A percentile compares a stretch with the other conserved stretches of the same genome.
phyloP scores from a whole-genome alignment of 345 rosid species.

The Lagerstroemia speciosa region DNA sequence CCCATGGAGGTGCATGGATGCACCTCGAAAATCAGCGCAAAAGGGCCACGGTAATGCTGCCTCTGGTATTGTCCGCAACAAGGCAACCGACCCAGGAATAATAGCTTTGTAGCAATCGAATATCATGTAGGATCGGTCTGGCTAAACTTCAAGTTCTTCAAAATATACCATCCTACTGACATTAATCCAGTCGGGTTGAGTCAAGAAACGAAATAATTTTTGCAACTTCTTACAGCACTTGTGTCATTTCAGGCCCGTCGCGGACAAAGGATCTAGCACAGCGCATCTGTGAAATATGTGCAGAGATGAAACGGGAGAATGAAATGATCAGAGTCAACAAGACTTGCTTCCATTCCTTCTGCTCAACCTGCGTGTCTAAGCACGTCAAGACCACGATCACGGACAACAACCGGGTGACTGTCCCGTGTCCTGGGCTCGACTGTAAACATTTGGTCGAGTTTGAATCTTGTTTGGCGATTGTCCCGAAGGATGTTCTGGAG shows the following conservation, averaged over 20 bases:
- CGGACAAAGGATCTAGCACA: neutral
- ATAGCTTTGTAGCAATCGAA: no score
- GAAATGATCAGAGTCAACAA: conserved; percentile 21
- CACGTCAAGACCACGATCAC: conserved; percentile 2
- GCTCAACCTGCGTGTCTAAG: conserved; percentile 25
- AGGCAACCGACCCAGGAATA: no score
- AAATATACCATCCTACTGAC: neutral
- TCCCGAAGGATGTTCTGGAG: conserved; percentile 32
- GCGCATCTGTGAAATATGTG: conserved; percentile 39
- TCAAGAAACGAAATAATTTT: no score
- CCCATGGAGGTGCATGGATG: no score
- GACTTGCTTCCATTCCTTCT: conserved; percentile 45
- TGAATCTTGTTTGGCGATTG: conserved; percentile 21
- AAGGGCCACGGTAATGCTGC: no score
- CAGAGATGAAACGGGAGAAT: conserved; percentile 18
- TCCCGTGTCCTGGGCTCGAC: conserved; percentile 23
- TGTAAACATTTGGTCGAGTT: conserved; percentile 30
- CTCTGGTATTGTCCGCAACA: no score
- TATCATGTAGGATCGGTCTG: neutral
- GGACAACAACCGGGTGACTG: neutral
- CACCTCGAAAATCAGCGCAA: no score
- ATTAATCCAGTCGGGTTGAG: neutral
- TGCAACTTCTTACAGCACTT: neutral
- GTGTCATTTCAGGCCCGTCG: neutral
- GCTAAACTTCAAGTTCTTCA: neutral